These are phyloP conservation scores for Alloteropsis semialata DNA, from an alignment of 176 grass and related monocot species.

Conservation along the genomic window DNA sequence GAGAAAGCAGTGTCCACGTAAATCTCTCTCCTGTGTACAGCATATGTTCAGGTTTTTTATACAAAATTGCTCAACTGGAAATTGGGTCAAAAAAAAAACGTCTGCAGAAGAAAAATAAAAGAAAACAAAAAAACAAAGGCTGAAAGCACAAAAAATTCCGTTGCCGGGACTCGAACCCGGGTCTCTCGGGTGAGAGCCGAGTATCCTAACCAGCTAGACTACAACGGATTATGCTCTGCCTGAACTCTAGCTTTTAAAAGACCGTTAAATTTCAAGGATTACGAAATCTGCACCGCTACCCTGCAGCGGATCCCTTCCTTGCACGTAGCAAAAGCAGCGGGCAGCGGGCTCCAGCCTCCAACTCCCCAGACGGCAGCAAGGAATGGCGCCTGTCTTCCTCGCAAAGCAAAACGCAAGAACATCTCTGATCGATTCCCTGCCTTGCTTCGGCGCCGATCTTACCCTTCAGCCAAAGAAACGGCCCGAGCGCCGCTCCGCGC, in stretches of 20 bases:
- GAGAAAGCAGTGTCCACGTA: no score
- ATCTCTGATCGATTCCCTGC: background rate
- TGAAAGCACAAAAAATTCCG: constrained; percentile 13
- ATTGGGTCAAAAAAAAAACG: no score
- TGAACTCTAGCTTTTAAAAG: background rate
- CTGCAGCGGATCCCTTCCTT: constrained; percentile 37
- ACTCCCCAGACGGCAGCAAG: background rate
- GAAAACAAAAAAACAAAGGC: no score
- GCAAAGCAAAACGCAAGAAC: constrained; percentile 2
- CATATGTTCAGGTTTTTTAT: no score
- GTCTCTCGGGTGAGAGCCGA: constrained; percentile 83
- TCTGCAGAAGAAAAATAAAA: background rate
- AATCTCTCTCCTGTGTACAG: no score
- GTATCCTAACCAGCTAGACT: constrained; percentile 88
- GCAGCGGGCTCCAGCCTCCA: background rate
- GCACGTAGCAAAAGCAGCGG: background rate
- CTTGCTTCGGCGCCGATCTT: background rate
- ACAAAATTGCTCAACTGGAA: no score
- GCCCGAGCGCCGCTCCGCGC: background rate
- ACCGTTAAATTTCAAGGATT: no score
- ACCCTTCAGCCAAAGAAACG: background rate
- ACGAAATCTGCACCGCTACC: no score
- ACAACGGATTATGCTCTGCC: constrained; percentile 28
- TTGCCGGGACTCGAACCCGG: constrained; percentile 80
- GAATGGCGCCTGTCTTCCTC: background rate